Percentiles rank a stretch among this genome's conserved stretches.
These are phyloP conservation scores for Suhomyces tanzawaensis DNA, from an alignment of 805 yeast genomes.

Conservation along the genomic window DNA sequence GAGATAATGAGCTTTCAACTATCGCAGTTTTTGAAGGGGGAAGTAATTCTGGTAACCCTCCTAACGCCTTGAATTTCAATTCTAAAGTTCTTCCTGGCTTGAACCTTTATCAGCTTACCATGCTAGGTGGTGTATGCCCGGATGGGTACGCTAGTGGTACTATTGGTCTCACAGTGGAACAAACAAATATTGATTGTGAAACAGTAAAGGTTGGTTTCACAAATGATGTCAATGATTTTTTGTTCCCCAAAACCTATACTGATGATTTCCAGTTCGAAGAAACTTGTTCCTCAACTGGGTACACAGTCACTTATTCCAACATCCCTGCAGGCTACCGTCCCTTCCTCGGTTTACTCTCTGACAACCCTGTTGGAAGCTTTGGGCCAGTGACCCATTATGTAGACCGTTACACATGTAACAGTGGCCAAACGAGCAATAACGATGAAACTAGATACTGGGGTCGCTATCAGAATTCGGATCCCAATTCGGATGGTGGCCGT, in stretches of 20 bases:
- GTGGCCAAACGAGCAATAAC: background rate
- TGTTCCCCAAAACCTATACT: constrained; percentile 10
- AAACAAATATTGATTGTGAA: constrained; percentile 20
- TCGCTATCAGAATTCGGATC: constrained; percentile 1
- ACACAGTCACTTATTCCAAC: constrained; percentile 12
- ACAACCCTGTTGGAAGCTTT: too few species aligned
- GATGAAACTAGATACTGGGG: too few species aligned
- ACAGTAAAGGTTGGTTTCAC: constrained; percentile 19
- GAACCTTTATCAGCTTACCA: constrained; percentile 6
- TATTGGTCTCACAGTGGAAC: constrained; percentile 17
- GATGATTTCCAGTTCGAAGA: constrained; percentile 7
- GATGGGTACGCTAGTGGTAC: constrained; percentile 21
- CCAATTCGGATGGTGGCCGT: constrained; percentile 9
- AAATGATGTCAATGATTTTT: constrained; percentile 22
- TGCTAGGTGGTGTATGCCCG: constrained; percentile 16
- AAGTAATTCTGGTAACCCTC: background rate
- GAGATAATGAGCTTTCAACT: constrained; percentile 8
- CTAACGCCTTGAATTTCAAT: background rate
- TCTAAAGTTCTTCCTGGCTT: constrained; percentile 12
- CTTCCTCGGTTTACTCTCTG: too few species aligned
- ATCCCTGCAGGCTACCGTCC: constrained; percentile 30
- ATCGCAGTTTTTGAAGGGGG: constrained; percentile 5
- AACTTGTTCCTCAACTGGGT: constrained; percentile 13
- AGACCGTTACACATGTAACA: constrained; percentile 14
- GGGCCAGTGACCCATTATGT: too few species aligned